Base-by-base conservation (phyloP, 805 yeast species). In the Lipomyces lipofer region DNA sequence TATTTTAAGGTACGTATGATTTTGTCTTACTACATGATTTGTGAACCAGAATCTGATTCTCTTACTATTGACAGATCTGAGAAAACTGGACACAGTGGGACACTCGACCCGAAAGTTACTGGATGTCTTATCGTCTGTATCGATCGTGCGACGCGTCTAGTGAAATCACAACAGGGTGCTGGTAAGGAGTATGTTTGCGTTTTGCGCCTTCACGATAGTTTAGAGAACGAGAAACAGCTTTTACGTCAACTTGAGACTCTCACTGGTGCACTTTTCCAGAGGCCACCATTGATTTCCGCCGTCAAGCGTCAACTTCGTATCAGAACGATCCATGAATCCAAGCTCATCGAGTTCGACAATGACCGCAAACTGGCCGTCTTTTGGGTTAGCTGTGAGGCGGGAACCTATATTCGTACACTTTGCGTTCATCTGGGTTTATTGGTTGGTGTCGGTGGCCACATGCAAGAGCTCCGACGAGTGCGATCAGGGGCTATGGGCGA, bases 351-450 rank as follows among this genome's bases (percentile, higher is more conserved):
- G 76, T 94, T 94, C 69, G 99, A 91, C 76, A 87, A 90, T 75
- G 91, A 94, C 76, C 86, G 98, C 75, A 92, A 94, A 66, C 80
- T 94, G 60, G 96, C 96, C 77, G 98, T 94, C 32, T 94, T 94
- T 78, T 94, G 99, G 99, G 99, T 98, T 56, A 87, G 96, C 39
- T 94, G 99, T 81, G 99, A 94, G 79, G 99, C 99, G 59, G 99
- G 99, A 76, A 94, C 99, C 58, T 94, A 94, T 77, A 94, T 94
- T 97, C 87, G 99, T 82, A 94, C 99, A 47, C 78, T 94, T 67
- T 94, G 99, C 85, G 99, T 94, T 54, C 99, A 94, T 75, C 78
- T 94, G 68, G 99, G 99, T 77, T 91, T 94, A 96, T 80, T 94
- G 57, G 80, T 94, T 64, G 97, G 98, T 68, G 97, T 90, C 65